These are phyloP conservation scores for Nemophila menziesii DNA, from an alignment of 257 asterid species.

Conservation along the genomic window DNA sequence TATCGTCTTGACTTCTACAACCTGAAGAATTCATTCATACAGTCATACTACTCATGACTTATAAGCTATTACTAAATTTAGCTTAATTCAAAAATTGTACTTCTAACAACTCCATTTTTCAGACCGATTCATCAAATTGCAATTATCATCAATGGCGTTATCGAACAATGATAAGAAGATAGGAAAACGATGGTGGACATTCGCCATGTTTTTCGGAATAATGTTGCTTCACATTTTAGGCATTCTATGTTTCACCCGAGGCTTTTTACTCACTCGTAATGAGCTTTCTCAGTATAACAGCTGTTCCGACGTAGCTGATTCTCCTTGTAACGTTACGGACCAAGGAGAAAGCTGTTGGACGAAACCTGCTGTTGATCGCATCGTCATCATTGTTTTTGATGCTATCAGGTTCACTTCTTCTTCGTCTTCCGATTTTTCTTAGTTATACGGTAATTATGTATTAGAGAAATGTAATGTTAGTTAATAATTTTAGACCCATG, in stretches of 20 bases:
- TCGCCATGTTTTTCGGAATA: slow-evolving; percentile 38
- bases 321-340: slow-evolving; percentile 34
- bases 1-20: no score
- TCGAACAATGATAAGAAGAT: background rate
- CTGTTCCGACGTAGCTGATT: slow-evolving; percentile 52
- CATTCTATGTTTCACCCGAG: slow-evolving; percentile 65
- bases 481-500: no score
- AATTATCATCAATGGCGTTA: background rate
- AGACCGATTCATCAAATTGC: no score
- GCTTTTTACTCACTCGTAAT: slow-evolving; percentile 90
- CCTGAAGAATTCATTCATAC: no score
- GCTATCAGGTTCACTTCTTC: slow-evolving; percentile 60
- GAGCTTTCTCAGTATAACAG: slow-evolving; percentile 72
- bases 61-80: no score
- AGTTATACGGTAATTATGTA: no score
- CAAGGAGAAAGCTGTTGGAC: slow-evolving; percentile 52
- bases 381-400: slow-evolving; percentile 76
- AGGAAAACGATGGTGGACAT: slow-evolving; percentile 27
- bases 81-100: no score
- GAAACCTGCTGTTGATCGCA: slow-evolving; percentile 64
- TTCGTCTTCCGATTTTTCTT: no score
- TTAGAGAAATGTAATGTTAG: no score
- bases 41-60: no score
- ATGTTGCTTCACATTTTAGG: slow-evolving; percentile 51
- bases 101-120: no score